A percentile compares a stretch with the other conserved stretches of the same genome.
Evolutionary conservation across 352 stramenopile genomes (phyloP).

Genomic region (Phytophthora constricta): DNA sequence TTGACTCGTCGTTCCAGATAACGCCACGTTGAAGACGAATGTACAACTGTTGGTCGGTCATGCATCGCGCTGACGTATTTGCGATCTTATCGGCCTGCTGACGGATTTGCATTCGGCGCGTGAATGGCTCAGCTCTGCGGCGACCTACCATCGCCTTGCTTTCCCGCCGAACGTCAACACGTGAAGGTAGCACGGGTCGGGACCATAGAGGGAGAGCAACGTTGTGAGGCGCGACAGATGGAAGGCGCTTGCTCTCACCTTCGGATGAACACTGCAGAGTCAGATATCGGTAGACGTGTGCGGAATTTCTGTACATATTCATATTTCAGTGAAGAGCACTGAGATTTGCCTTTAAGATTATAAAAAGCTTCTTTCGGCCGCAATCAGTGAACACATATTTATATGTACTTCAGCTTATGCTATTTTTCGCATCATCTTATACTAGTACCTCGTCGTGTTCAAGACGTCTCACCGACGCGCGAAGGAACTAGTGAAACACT

Average conservation of each 20-base stretch:
- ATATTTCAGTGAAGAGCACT: not conserved
- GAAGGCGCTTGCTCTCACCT: not conserved
- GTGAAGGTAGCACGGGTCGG: not conserved
- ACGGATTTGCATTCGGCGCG: slow-evolving; percentile 5
- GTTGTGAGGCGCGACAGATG: not conserved
- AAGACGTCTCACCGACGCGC: too few relatives aligned
- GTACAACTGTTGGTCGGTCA: not conserved
- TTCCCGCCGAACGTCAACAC: not conserved
- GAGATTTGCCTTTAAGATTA: not conserved
- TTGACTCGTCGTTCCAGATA: not conserved
- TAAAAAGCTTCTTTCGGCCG: too few relatives aligned
- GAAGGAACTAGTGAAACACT: too few relatives aligned
- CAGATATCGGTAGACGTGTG: too few relatives aligned
- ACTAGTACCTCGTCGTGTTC: too few relatives aligned
- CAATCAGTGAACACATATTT: too few relatives aligned
- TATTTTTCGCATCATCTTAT: too few relatives aligned
- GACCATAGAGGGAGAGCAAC: too few relatives aligned
- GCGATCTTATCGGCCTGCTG: slow-evolving; percentile 26
- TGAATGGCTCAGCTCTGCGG: not conserved
- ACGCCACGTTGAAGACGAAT: not conserved
- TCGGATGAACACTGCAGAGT: not conserved
- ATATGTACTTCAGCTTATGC: too few relatives aligned
- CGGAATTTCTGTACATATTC: too few relatives aligned
- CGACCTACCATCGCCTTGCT: not conserved
- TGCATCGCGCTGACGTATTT: slow-evolving; percentile 15